A percentile compares a stretch with the other conserved stretches of the same genome.
phyloP scores from a whole-genome alignment of 352 stramenopile species.

The Pilasporangium apinafurcum region DNA sequence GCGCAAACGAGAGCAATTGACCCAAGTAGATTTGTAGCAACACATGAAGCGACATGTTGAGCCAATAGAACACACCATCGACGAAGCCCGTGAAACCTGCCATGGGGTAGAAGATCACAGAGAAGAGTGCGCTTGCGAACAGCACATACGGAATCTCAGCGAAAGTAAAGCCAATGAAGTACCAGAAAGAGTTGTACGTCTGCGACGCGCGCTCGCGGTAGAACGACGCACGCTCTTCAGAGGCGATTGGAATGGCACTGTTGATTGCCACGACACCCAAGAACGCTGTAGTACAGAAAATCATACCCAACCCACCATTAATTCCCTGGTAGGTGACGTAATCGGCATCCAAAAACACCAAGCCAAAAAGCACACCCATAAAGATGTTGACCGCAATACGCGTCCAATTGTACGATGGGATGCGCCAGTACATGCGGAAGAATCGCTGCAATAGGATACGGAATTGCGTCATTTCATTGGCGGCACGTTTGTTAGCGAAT shows the following conservation, averaged over 20 bases:
- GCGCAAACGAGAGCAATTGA: slow-evolving; percentile 11
- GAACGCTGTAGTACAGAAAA: slow-evolving; percentile 80
- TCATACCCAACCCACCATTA: slow-evolving; percentile 48
- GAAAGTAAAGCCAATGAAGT: slow-evolving; percentile 48
- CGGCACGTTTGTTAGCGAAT: slow-evolving; percentile 23
- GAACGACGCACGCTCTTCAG: slow-evolving; percentile 77
- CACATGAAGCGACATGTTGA: slow-evolving; percentile 39
- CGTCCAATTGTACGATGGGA: slow-evolving; percentile 69
- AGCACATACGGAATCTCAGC: slow-evolving; percentile 32
- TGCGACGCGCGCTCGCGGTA: slow-evolving; percentile 79
- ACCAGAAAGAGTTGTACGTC: slow-evolving; percentile 70
- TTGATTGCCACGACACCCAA: slow-evolving; percentile 68
- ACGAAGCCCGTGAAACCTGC: slow-evolving; percentile 6
- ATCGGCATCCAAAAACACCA: slow-evolving; percentile 27
- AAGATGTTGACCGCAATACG: slow-evolving; percentile 39
- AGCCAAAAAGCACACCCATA: slow-evolving; percentile 52
- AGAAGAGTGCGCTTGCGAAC: slow-evolving; percentile 4
- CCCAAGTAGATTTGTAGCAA: slow-evolving; percentile 14
- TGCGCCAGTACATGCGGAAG: slow-evolving; percentile 71
- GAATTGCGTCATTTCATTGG: slow-evolving; percentile 13
- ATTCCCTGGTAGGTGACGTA: slow-evolving; percentile 31
- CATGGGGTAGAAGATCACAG: slow-evolving; percentile 10
- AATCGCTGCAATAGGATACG: slow-evolving; percentile 43
- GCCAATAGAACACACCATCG: slow-evolving; percentile 23
- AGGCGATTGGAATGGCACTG: slow-evolving; percentile 59